Evolutionary conservation across 257 asterid species (phyloP), one percentile per base, ranked within the genome.

Genomic region (Petunia secreta): DNA sequence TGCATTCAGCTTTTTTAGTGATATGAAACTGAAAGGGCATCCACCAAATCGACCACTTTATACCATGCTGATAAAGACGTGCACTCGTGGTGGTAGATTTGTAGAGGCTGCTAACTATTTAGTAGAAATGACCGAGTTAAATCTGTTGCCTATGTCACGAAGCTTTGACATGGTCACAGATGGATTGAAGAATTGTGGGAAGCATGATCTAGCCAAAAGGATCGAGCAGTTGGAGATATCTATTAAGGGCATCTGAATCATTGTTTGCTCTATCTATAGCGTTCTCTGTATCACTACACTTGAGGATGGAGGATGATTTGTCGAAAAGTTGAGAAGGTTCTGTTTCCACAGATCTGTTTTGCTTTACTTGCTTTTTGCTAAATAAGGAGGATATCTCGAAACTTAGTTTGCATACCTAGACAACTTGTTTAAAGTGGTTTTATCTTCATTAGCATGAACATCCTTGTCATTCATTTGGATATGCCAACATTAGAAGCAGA

Each of bases 31-130:
- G 86, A 93, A 93, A 86, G 99, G 99, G 63, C 99, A 95, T 84
- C 94, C 91, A 0, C 98, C 99, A 48, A 95, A 95, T 80, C 86
- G 99, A 41, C 99, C 99, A 16, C 89, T 90, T 77, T 95, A 95
- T 82, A 93, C 97, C 54, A 89, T 95, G 97, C 75, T 95, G 87
- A 89, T 95, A 80, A 95, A 86, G 88, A 87, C 92, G 97, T 95
- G 97, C 79, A 87, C 75, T 41, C 97, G 98, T 40, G 99, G 97
- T 7, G 96, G 97, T 39, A 88, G 95, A 83, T 92, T 80, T 85
- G 92, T 93, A n/a, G 98, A 95, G 83, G 99, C 97, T 78, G 98
- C 95, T 40, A 93, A 95, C 82, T 93, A 92, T 89, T 87, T 95
- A 86, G 87, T 93, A 84, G 99, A 93, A 92, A 95, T 95, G 99